Base-by-base conservation (phyloP, 495 filamentous ascomycete genomes). In the Aspergillus campestris region DNA sequence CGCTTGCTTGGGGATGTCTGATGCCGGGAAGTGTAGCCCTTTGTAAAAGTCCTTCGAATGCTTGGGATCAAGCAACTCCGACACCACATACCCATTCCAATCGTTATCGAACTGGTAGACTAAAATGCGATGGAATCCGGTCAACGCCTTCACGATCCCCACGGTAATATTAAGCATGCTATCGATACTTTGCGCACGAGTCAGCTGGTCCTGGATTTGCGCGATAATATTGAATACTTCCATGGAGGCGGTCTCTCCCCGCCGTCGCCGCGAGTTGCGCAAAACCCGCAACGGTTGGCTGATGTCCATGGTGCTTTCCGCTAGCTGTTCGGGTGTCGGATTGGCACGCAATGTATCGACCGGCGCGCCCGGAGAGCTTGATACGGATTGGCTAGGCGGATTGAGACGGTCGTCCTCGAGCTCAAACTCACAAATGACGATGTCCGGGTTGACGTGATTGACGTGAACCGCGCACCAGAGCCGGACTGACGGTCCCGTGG, bases 401-500 rank as follows among this genome's bases (percentile, higher is more conserved):
- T 86, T 80, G 1, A 73, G 48, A 0, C 67, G 67, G 55, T 97
- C 91, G 44, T 95, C 83, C 60, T 95, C 87, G 12, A 88, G 61
- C 58, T 97, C 91, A 48, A 97, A 90, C 55, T 97, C 91, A 69
- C 88, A 95, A 31, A 97, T 86, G 13, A 94, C 71, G 28, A 90
- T 53, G 38, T 89, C 79, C 3, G 74, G 74, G 46, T 86, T 79
- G 0, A 67, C 63, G 10, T 77, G 69, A 45, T 78, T 82, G 39
- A 83, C 72, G 59, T 95, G 90, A 45, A 92, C 81, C 29, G 88
- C 89, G 62, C 89, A 94, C 91, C 91, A 95, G 6, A 95, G 62
- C 57, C 87, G 90, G 28, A 79, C 64, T 3, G 66, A 62, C 47
- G 62, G 73, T 15, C 69, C 68, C 5, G 54, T 45, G 0, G 82